Base-by-base conservation (phyloP, 164 flowering plant species). In the Malania oleifera region DNA sequence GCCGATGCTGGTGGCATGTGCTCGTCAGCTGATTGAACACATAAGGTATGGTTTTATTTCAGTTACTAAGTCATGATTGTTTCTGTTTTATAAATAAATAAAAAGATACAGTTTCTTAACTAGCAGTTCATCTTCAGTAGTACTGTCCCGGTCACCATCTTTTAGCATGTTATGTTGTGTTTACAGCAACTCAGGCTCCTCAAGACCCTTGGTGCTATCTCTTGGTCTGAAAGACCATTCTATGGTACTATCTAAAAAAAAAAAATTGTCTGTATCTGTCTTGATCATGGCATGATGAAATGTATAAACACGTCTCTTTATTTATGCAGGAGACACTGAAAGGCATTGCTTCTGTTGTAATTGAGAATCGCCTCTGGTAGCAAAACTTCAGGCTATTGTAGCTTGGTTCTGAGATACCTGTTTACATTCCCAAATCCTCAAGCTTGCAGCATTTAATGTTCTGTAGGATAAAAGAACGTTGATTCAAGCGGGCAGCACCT, bases 181-280 rank as follows among this genome's bases (percentile, higher is more conserved):
- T 62, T 68, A 70, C 85, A 88, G 92, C 67, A 65, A 43, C 43
- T 70, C 78, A 28, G 88, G 89, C 27, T 80, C 86, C 24, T 72
- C 87, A 11, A 77, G 54, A 65, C 67, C 88, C 0, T 74, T 91
- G 70, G 77, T 89, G 57, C 77, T 91, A 19, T 83, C 98, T 38
- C 95, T 91, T 52, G 98, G 98, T 52, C 87, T 91, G 52, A 85
- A 81, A 69, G 96, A 91, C 68, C 98, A 91, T 67, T 83, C 95
- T 3, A 6, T 49, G 89, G 98, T 87, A 83, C 45, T 26, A 45
- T 34, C 26, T 0, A 44, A 47, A 20, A 43, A 12, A 38, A 7
- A 15, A 11, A 28, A 5, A 4, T n/a, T 18, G 29, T 18, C 1
- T 15, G 24, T 37, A 2, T 17, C n/a, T 18, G 7, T 54, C 44